phyloP scores from a whole-genome alignment of 2,329 filamentous ascomycete genomes.

The Purpureocillium lavendulum region DNA sequence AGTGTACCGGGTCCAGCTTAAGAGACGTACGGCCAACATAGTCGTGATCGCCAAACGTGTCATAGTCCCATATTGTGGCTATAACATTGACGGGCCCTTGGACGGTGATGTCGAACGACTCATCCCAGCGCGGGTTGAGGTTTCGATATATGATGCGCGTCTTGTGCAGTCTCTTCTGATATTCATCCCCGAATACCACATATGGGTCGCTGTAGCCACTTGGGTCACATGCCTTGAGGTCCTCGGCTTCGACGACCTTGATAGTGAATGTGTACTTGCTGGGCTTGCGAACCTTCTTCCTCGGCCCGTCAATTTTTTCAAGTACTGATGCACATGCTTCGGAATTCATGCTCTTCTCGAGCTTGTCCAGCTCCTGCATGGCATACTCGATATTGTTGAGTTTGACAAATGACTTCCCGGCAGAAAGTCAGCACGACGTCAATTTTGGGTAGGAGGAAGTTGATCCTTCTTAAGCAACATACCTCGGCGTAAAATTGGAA shows the following conservation, averaged over 20 bases:
- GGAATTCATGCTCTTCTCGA: conserved; percentile 84
- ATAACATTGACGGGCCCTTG: conserved; percentile 88
- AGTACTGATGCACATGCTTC: conserved; percentile 83
- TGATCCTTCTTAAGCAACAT: conserved; percentile 22
- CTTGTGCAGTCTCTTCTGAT: conserved; percentile 92
- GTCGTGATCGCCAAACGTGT: conserved; percentile 93
- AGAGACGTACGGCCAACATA: conserved; percentile 95
- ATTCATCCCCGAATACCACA: conserved; percentile 93
- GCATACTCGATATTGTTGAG: conserved; percentile 97
- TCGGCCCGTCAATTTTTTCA: conserved; percentile 62
- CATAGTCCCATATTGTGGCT: conserved; percentile 97
- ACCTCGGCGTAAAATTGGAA: conserved; percentile 96
- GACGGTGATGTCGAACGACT: conserved; percentile 92
- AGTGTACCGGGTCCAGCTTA: conserved; percentile 96
- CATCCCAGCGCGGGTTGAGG: conserved; percentile 93
- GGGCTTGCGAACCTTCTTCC: conserved; percentile 54
- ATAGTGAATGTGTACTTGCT: conserved; percentile 97
- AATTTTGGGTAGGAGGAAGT: no score
- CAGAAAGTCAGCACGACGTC: conserved; percentile 16
- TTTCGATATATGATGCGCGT: conserved; percentile 86
- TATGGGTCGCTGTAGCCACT: conserved; percentile 94
- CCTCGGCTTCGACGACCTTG: conserved; percentile 96
- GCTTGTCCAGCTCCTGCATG: conserved; percentile 80
- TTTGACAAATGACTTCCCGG: conserved; percentile 78
- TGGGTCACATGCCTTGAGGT: conserved; percentile 95